Evolutionary conservation across 2,329 filamentous ascomycete species (phyloP), one percentile per base, ranked within the genome.

Genomic region (Apiospora koreana): DNA sequence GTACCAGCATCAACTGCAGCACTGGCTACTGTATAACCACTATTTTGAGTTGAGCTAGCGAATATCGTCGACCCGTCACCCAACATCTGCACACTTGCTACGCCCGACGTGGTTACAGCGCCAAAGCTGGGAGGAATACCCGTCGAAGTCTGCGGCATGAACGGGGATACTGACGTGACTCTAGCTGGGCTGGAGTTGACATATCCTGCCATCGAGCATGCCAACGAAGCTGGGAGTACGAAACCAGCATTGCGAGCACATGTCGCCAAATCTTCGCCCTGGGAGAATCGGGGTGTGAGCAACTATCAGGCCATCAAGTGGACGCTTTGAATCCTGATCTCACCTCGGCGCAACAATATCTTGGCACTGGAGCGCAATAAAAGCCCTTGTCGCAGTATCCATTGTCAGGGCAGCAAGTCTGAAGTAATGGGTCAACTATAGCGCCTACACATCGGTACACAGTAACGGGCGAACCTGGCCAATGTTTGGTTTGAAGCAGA

Each of bases 281-380:
- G 45, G 25, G 65, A n/a, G 31, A 7, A 62, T 12, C 3, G 54
- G 16, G n/a, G 35, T 10, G 18, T 62, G 3, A 62, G 28, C 21
- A 28, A 43, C 42, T 35, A 16, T 43, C 14, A 7, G 9, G 42
- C 35, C 25, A 16, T 23, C 66, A 69, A 76, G 65, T 74, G 75
- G 72, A 71, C 71, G 41, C 25, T 54, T 23, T 21, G 64, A 46
- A 25, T 38, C 38, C 41, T 48, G 41, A 66, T 64, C 68, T 65
- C 77, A 82, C 80, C 65, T 82, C 78, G 4, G 77, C 68, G 69
- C 82, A 83, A 69, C 81, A 83, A 70, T 78, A 81, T 3, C 80
- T 81, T 2, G 78, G 76, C 7, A 81, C 78, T 0, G 81, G 81
- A 8, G 81, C 81, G 68, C 81, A 82, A 71, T 79, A 81, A 42